Conservation (phyloP, 139 green algal species). For the Coelastrella sp. region DNA sequence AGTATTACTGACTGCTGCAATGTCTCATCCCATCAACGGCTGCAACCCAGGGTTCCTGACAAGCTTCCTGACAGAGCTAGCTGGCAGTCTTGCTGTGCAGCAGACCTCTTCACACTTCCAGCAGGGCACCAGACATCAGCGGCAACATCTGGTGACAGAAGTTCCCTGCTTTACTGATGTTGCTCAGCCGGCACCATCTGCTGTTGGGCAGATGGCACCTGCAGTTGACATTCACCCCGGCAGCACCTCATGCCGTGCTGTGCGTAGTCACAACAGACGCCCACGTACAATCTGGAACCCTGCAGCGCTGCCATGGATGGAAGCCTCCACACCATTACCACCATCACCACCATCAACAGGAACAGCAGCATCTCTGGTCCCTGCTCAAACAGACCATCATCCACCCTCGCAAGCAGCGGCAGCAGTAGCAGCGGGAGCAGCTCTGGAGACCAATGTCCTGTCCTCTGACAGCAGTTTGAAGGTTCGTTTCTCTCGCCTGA, state of each 20-base stretch:
- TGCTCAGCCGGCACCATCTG: neutral
- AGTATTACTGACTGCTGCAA: neutral
- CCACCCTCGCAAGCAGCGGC: neutral
- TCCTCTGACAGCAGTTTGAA: neutral
- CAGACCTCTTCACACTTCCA: neutral
- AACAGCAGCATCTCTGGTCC: neutral
- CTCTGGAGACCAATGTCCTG: neutral
- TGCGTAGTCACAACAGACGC: too few species aligned
- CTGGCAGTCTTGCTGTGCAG: neutral
- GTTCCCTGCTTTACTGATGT: too few species aligned
- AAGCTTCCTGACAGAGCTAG: neutral
- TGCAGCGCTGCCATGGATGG: too few species aligned
- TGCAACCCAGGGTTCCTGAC: neutral
- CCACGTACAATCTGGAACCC: too few species aligned
- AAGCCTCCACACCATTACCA: too few species aligned
- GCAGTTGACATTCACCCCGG: neutral
- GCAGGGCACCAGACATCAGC: neutral
- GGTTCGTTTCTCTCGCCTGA: neutral
- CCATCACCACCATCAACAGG: too few species aligned
- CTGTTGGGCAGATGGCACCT: too few species aligned
- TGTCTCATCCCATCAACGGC: constrained; percentile 9
- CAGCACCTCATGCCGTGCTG: neutral
- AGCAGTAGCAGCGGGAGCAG: neutral
- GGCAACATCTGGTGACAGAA: neutral
- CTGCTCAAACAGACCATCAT: neutral